Base-by-base conservation (phyloP, 768 basidiomycete genomes). In the Leccinum variicolor region DNA sequence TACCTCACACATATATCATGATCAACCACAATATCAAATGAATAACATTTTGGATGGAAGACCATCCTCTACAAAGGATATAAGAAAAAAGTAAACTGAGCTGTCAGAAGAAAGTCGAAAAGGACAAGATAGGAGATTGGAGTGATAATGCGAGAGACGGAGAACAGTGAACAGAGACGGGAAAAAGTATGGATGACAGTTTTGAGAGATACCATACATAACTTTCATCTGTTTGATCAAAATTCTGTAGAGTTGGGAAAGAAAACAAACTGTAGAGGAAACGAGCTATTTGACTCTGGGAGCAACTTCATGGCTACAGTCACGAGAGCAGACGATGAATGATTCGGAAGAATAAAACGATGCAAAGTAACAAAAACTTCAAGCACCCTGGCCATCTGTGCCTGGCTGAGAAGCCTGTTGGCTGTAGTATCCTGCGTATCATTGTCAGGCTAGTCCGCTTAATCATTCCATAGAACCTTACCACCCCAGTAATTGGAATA, bases 401-500 rank as follows among this genome's bases (percentile, higher is more conserved):
- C 81, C 78, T 55, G 84, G 86, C 69, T 86, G 86, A 47, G 72
- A 75, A 57, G 81, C 79, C 74, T 89, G 88, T 73, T 92, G 91
- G 52, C 84, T 83, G 64, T 93, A 93, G 68, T 93, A 93, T 62
- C 90, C 91, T 92, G 53, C 2, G 52, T 61, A 58, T n/a, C 19
- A 65, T 51, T 51, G 67, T 58, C 54, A 63, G 59, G 52, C 29
- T 15, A 58, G 53, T 55, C 41, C 55, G 28, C 10, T 17, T 51
- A 58, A 28, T 11, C 17, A 17, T 28, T 26, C 14, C 34, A 53
- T 21, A 34, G 9, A 54, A 57, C 52, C 85, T 66, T 58, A 92
- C 90, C 88, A 69, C 89, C 86, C 90, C 90, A 91, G 70, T 91
- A 90, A 69, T 88, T 88, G 55, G 84, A 84, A 73, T 90, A 90